Evolutionary conservation across 2,329 filamentous ascomycete species (phyloP).

Genomic region (Pseudocercospora eumusae): DNA sequence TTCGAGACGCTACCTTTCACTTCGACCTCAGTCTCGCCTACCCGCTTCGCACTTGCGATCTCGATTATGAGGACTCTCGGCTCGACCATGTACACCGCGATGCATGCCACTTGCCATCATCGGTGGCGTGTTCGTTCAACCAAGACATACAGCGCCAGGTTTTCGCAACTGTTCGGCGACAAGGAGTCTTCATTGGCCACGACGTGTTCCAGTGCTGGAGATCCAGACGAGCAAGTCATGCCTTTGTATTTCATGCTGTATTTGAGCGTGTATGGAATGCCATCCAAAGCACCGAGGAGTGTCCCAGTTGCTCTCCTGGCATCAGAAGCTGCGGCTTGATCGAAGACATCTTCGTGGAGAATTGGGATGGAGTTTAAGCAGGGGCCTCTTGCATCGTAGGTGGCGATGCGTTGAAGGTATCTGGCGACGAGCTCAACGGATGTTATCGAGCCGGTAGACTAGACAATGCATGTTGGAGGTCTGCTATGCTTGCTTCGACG

Average conservation of each 20-base stretch:
- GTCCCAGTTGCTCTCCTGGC: slow-evolving; percentile 45
- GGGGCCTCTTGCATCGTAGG: slow-evolving; percentile 48
- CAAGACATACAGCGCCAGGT: slow-evolving; percentile 56
- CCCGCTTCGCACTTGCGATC: slow-evolving; percentile 7
- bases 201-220: slow-evolving; percentile 56
- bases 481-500: slow-evolving; percentile 52
- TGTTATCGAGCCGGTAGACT: slow-evolving; percentile 42
- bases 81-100: slow-evolving; percentile 57
- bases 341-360: slow-evolving; percentile 50
- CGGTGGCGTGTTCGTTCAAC: slow-evolving; percentile 61
- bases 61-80: slow-evolving; percentile 58
- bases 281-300: slow-evolving; percentile 50
- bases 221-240: slow-evolving; percentile 57
- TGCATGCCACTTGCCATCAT: slow-evolving; percentile 63
- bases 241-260: slow-evolving; percentile 59
- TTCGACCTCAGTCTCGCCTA: slow-evolving; percentile 13
- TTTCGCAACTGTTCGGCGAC: slow-evolving; percentile 51
- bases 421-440: slow-evolving; percentile 50
- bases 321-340: slow-evolving; percentile 53
- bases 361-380: slow-evolving; percentile 53
- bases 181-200: slow-evolving; percentile 55
- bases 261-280: slow-evolving; percentile 61
- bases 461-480: slow-evolving; percentile 51
- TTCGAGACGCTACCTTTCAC: background rate
- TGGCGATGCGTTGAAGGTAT: slow-evolving; percentile 52